Conservation (phyloP, 352 stramenopile genomes). For the Blastocystis sp. region DNA sequence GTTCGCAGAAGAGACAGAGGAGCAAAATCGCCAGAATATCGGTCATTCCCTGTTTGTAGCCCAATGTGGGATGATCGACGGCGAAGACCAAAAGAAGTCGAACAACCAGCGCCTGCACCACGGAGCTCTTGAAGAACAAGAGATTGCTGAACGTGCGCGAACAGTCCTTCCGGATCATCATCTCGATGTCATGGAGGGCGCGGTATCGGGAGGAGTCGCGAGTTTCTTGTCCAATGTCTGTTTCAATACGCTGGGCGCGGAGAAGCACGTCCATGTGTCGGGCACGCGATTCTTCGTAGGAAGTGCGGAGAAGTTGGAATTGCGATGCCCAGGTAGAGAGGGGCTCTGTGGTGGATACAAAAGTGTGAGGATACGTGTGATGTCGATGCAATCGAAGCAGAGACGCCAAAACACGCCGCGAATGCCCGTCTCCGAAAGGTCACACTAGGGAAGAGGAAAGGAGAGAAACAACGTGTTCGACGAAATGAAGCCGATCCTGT, state of each 20-base stretch:
- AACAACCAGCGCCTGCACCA: constrained; percentile 52
- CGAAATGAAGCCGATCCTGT: not conserved
- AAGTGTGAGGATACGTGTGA: not conserved
- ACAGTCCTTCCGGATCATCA: constrained; percentile 27
- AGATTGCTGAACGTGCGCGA: constrained; percentile 42
- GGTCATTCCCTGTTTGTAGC: constrained; percentile 58
- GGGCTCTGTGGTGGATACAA: not conserved
- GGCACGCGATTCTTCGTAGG: not conserved
- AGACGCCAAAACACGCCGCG: constrained; percentile 30
- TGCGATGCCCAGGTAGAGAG: not conserved
- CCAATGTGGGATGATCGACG: constrained; percentile 39
- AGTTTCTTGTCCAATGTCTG: not conserved
- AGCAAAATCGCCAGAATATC: constrained; percentile 57
- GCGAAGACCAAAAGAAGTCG: constrained; percentile 56
- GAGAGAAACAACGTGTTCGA: not conserved
- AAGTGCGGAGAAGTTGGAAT: not conserved
- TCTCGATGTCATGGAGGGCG: not conserved
- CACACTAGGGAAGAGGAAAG: not conserved
- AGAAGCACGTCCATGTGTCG: not conserved
- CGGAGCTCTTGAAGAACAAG: constrained; percentile 41
- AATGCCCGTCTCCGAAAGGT: constrained; percentile 1
- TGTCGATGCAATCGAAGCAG: not conserved
- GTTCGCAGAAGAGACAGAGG: constrained; percentile 49
- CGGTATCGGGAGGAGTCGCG: not conserved
- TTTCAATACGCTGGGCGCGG: not conserved